Conservation (phyloP, 2,329 filamentous ascomycete genomes). For the Talaromyces sp. region DNA sequence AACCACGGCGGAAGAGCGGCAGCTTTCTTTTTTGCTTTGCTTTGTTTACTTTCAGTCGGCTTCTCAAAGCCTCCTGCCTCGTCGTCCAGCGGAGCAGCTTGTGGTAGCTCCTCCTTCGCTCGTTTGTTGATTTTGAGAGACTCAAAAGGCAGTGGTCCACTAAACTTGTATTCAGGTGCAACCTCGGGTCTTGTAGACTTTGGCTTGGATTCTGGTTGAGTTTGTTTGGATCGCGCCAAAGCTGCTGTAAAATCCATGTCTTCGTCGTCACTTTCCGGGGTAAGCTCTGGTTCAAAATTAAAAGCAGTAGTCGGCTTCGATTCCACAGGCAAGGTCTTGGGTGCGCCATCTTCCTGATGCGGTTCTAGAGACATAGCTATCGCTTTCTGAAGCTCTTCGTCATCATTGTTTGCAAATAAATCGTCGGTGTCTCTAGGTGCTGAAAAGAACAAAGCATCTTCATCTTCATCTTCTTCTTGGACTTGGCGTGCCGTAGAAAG, state of each 20-base stretch:
- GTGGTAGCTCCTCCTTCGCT: slow-evolving; percentile 36
- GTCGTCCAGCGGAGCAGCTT: slow-evolving; percentile 53
- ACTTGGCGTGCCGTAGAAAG: slow-evolving; percentile 43
- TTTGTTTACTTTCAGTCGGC: slow-evolving; percentile 29
- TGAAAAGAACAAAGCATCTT: slow-evolving; percentile 57
- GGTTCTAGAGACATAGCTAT: slow-evolving; percentile 77
- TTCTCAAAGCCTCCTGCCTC: slow-evolving; percentile 64
- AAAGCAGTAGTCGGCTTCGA: slow-evolving; percentile 21
- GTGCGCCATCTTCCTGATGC: slow-evolving; percentile 38
- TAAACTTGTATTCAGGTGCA: slow-evolving; percentile 58
- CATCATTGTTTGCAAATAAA: slow-evolving; percentile 56
- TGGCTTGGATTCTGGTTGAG: slow-evolving; percentile 46
- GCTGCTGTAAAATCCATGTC: slow-evolving; percentile 73
- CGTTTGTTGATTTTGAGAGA: slow-evolving; percentile 68
- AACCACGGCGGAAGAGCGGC: slow-evolving; percentile 48
- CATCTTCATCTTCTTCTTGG: slow-evolving; percentile 32
- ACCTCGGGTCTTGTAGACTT: slow-evolving; percentile 44
- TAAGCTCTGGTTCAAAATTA: slow-evolving; percentile 25
- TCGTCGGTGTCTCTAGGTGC: slow-evolving; percentile 48
- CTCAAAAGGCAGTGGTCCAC: slow-evolving; percentile 85
- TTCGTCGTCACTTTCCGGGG: slow-evolving; percentile 59
- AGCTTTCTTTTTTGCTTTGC: slow-evolving; percentile 28
- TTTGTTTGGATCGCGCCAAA: slow-evolving; percentile 66
- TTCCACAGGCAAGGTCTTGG: slow-evolving; percentile 40
- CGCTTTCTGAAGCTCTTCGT: slow-evolving; percentile 73